Evolutionary conservation across 495 filamentous ascomycete genomes (phyloP), one percentile per base, ranked within the genome.

Genomic region (Letharia columbiana): DNA sequence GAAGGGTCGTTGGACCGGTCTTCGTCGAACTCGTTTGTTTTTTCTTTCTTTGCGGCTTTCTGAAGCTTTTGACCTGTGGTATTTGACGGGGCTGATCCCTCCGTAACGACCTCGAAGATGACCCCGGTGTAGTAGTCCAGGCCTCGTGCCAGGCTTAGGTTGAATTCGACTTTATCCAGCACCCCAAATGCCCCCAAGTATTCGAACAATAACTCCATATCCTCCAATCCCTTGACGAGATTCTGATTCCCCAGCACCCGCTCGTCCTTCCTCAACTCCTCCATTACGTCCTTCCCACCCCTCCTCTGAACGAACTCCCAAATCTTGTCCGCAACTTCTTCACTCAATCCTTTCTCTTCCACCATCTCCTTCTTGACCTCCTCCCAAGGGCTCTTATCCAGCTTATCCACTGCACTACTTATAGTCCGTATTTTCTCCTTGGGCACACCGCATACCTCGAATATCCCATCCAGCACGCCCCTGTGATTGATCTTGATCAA

Each of bases 401-500:
- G 79, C 81, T 98, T 98, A 78, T 98, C 93, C 20, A 98, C 93
- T 6, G 93, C 93, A 35, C 87, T 91, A 18, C 88, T 91, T 69
- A 96, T 96, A 13, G 86, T 84, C 23, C 93, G 83, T 66, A 96
- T 87, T 79, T 94, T 91, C 58, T 95, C 87, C 47, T 80, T 78
- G 1, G 93, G 91, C 28, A 98, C 93, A 64, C 93, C 92, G 71
- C 89, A 92, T 23, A 96, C 89, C 70, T 87, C 83, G 74, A 98
- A 98, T 59, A 98, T 81, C 47, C 93, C 93, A 67, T 98, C 93
- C 49, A 98, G 83, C 42, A 97, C 92, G 75, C 96, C 95, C 61
- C 93, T 83, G 80, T 96, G 91, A 80, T 97, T 98, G 75, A 96
- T 82, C 81, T 97, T 97, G 77, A 97, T 92, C 7, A 87, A 92